Evolutionary conservation across 164 flowering plant genomes (phyloP).

Genomic region (Santalum album): DNA sequence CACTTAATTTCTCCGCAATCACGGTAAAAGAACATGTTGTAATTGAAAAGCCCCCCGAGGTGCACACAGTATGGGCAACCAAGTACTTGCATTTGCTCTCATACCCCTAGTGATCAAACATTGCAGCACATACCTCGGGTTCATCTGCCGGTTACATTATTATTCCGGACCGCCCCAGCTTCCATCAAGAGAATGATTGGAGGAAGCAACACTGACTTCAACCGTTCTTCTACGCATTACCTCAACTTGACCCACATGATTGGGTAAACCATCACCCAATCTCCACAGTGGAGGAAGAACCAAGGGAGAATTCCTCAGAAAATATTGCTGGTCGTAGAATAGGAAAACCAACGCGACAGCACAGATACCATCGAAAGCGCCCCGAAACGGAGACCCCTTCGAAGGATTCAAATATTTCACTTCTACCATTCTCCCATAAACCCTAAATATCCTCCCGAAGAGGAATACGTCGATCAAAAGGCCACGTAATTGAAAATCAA

Average conservation of each 20-base stretch:
- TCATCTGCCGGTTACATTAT: constrained; percentile 13
- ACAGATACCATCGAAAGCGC: constrained; percentile 44
- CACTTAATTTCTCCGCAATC: constrained; percentile 31
- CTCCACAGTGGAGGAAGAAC: constrained; percentile 13
- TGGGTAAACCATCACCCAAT: constrained; percentile 3
- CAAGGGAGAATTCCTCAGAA: constrained; percentile 14
- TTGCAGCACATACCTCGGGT: constrained; percentile 38
- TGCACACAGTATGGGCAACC: constrained; percentile 53
- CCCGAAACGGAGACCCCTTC: constrained; percentile 28
- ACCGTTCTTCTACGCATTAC: constrained; percentile 26
- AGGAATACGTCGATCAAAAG: no score
- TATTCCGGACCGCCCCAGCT: constrained; percentile 11
- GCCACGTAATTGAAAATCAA: no score
- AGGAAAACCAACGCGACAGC: constrained; percentile 35
- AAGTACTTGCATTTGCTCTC: constrained; percentile 55
- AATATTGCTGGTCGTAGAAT: constrained; percentile 42
- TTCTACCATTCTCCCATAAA: constrained; percentile 24
- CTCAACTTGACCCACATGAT: constrained; percentile 5
- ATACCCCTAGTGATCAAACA: constrained; percentile 48
- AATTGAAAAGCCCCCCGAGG: constrained; percentile 67
- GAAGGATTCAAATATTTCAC: constrained; percentile 1
- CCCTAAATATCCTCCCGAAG: no score
- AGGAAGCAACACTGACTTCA: constrained; percentile 25
- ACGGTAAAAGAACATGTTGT: constrained; percentile 67
- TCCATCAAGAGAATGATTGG: constrained; percentile 1